Percentiles rank a stretch among this genome's conserved stretches.
Evolutionary conservation across 768 basidiomycete genomes (phyloP).

Genomic region (Calocera viscosa): DNA sequence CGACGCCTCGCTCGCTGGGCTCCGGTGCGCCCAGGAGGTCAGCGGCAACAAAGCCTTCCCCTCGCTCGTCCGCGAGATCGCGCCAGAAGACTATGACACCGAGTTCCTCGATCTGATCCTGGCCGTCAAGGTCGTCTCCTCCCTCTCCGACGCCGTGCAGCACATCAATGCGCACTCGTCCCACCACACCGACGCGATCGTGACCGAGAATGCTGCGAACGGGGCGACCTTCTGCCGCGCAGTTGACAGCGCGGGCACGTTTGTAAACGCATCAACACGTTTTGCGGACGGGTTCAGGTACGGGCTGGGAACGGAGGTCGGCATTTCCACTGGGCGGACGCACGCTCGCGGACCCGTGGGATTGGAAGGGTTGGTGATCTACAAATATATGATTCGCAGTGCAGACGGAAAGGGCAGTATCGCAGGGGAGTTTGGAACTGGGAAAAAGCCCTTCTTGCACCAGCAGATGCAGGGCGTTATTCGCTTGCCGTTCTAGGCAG

Average conservation of each 20-base stretch:
- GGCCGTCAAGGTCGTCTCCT: slow-evolving; percentile 64
- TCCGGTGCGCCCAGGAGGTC: slow-evolving; percentile 32
- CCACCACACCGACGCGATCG: slow-evolving; percentile 88
- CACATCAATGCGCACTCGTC: slow-evolving; percentile 91
- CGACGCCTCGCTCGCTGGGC: slow-evolving; percentile 42
- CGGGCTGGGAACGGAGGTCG: slow-evolving; percentile 96
- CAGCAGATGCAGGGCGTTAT: neutral
- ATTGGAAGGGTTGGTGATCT: slow-evolving; percentile 82
- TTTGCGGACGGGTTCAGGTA: slow-evolving; percentile 96
- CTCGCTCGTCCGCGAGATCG: slow-evolving; percentile 40
- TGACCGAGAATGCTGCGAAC: slow-evolving; percentile 62
- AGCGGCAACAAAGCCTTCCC: slow-evolving; percentile 17
- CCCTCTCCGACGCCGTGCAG: slow-evolving; percentile 58
- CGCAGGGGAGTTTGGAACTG: slow-evolving; percentile 73
- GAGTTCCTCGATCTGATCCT: slow-evolving; percentile 82
- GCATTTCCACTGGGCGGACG: slow-evolving; percentile 91
- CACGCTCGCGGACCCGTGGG: slow-evolving; percentile 96
- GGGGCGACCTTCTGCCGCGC: slow-evolving; percentile 68
- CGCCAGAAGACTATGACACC: slow-evolving; percentile 57
- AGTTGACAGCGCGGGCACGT: slow-evolving; percentile 85
- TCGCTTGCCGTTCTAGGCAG: neutral
- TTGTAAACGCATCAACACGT: slow-evolving; percentile 87
- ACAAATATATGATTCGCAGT: slow-evolving; percentile 90
- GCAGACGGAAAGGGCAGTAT: slow-evolving; percentile 60
- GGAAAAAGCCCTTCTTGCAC: slow-evolving; percentile 47